Percentiles rank a stretch among this genome's conserved stretches.
These are phyloP conservation scores for Eremochloa ophiuroides DNA, from an alignment of 176 grass and related monocot species.

Conservation along the genomic window DNA sequence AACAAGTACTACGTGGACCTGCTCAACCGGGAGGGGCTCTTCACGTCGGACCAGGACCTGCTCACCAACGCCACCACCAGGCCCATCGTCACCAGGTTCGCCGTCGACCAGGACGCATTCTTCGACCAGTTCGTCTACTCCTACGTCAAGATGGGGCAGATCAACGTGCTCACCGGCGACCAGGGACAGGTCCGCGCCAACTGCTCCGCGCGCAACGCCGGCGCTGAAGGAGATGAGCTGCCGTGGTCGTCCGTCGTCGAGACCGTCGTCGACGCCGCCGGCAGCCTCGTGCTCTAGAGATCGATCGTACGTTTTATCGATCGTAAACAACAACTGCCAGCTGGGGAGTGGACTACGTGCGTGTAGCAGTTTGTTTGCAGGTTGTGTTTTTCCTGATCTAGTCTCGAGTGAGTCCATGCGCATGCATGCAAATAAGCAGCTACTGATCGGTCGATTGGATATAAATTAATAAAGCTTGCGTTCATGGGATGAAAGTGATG, in stretches of 20 bases:
- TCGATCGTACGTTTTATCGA: no score
- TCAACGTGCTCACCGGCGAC: conserved; percentile 50
- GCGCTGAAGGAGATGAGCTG: neutral
- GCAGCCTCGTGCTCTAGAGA: conserved; percentile 4
- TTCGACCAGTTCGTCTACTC: conserved; percentile 63
- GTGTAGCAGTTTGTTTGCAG: no score
- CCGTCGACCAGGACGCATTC: conserved; percentile 37
- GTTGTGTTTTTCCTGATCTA: no score
- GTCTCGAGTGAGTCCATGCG: no score
- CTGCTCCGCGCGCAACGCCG: conserved; percentile 45
- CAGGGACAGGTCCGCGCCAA: conserved; percentile 52
- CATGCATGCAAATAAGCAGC: no score
- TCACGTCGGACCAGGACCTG: conserved; percentile 80
- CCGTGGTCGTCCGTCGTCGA: conserved; percentile 28
- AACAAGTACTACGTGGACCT: conserved; percentile 90
- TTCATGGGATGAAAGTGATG: no score
- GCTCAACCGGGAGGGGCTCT: conserved; percentile 56
- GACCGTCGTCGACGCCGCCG: conserved; percentile 2
- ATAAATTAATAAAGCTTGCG: no score
- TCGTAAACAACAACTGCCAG: no score
- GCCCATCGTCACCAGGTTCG: conserved; percentile 30
- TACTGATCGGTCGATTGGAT: no score
- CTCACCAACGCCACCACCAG: conserved; percentile 29
- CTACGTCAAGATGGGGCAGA: conserved; percentile 68
- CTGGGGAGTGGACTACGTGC: no score